A percentile compares a stretch with the other conserved stretches of the same genome.
phyloP scores from a whole-genome alignment of 495 filamentous ascomycete genomes.

The Penicillium roqueforti region DNA sequence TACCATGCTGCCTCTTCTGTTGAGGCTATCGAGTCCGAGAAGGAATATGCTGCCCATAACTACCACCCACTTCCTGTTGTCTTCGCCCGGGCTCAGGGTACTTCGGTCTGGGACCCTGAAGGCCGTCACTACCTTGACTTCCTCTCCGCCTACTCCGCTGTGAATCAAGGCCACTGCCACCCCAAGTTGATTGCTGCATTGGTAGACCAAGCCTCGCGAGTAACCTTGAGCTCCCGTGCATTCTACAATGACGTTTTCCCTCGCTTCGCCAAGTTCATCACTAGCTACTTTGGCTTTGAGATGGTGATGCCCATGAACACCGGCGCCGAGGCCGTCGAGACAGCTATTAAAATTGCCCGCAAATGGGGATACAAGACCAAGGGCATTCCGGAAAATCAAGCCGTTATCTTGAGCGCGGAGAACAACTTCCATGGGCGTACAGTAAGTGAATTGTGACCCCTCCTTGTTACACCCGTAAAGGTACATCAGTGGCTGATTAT shows the following conservation, averaged over 20 bases:
- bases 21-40: constrained; percentile 73
- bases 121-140: constrained; percentile 97
- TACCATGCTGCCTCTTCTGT: constrained; percentile 82
- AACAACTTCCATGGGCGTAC: constrained; percentile 98
- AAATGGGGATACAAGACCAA: constrained; percentile 99
- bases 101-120: constrained; percentile 94
- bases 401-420: constrained; percentile 74
- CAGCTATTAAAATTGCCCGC: constrained; percentile 91
- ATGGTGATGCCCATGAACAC: constrained; percentile 99
- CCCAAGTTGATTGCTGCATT: constrained; percentile 89
- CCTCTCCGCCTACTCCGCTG: constrained; percentile 93
- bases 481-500: constrained; percentile 13
- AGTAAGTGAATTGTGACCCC: constrained; percentile 46
- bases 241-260: constrained; percentile 99
- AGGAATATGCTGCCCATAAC: constrained; percentile 90
- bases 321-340: constrained; percentile 98
- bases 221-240: constrained; percentile 91
- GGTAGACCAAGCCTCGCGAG: constrained; percentile 79
- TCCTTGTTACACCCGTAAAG: constrained; percentile 1
- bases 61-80: constrained; percentile 97
- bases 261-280: constrained; percentile 89
- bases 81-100: constrained; percentile 76
- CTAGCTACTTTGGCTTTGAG: constrained; percentile 85
- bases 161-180: constrained; percentile 99
- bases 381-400: constrained; percentile 78